Conservation (phyloP, 192 early-diverging fungal genomes). For the Kappamyces sp. region DNA sequence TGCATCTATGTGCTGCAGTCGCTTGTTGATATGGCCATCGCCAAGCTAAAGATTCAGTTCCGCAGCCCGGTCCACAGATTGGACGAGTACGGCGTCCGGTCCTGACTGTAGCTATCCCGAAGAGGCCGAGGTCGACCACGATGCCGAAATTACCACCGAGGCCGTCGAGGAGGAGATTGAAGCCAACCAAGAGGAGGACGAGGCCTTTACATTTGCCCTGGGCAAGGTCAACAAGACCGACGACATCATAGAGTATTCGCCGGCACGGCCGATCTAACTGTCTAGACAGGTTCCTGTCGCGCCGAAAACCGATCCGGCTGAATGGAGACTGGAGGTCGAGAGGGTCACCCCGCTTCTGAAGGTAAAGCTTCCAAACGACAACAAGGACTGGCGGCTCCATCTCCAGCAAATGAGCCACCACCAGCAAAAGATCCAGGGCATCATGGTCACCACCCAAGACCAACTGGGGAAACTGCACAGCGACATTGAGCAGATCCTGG, state of each 20-base stretch:
- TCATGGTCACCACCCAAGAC: slow-evolving; percentile 30
- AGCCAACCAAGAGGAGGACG: slow-evolving; percentile 45
- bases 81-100: slow-evolving; percentile 42
- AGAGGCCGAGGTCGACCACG: slow-evolving; percentile 57
- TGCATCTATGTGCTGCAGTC: slow-evolving; percentile 36
- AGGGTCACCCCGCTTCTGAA: slow-evolving; percentile 46
- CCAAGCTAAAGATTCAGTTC: slow-evolving; percentile 32
- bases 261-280: neutral
- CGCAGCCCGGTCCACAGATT: slow-evolving; percentile 45
- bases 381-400: slow-evolving; percentile 59
- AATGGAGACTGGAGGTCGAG: slow-evolving; percentile 56
- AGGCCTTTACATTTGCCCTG: slow-evolving; percentile 29
- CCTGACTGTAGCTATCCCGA: slow-evolving; percentile 43
- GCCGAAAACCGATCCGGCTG: slow-evolving; percentile 43
- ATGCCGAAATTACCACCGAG: slow-evolving; percentile 57
- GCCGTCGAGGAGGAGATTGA: slow-evolving; percentile 42
- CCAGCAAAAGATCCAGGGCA: slow-evolving; percentile 38
- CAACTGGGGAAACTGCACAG: slow-evolving; percentile 37
- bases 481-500: slow-evolving; percentile 51
- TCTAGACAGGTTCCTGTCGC: neutral
- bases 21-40: slow-evolving; percentile 42
- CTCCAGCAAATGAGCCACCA: slow-evolving; percentile 48
- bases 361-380: slow-evolving; percentile 50
- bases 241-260: slow-evolving; percentile 23
- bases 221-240: slow-evolving; percentile 14